Percentiles rank a stretch among this genome's conserved stretches.
Conservation (phyloP, 169 alveolate genomes). For the Cryptosporidium muris region DNA sequence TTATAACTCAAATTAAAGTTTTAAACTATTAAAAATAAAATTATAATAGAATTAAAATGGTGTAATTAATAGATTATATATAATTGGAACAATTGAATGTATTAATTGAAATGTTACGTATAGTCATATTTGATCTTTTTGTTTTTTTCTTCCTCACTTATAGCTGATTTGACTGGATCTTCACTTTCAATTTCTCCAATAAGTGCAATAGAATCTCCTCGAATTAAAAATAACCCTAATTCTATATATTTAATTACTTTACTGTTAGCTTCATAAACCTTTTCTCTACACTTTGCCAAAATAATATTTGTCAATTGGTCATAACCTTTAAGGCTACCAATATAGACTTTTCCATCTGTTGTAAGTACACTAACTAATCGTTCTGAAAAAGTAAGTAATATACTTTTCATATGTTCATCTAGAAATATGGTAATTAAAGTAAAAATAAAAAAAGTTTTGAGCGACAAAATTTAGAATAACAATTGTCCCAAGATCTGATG, state of each 20-base stretch:
- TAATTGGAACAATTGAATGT: too few relatives aligned
- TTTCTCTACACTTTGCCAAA: conserved; percentile 83
- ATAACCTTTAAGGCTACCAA: conserved; percentile 87
- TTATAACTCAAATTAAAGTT: too few relatives aligned
- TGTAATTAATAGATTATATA: too few relatives aligned
- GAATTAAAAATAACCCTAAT: conserved; percentile 25
- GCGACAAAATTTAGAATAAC: too few relatives aligned
- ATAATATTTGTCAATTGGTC: conserved; percentile 89
- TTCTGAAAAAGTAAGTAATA: conserved; percentile 9
- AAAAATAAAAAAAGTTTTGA: background rate
- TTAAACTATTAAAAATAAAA: too few relatives aligned
- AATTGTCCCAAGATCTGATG: too few relatives aligned
- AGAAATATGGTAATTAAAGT: background rate
- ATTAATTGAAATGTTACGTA: too few relatives aligned
- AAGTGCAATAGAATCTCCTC: conserved; percentile 61
- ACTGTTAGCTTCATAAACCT: conserved; percentile 76
- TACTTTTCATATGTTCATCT: background rate
- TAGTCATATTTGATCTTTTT: background rate
- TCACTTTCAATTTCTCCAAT: conserved; percentile 27
- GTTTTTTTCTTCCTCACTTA: background rate
- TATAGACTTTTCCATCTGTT: conserved; percentile 86
- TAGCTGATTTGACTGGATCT: background rate
- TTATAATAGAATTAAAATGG: too few relatives aligned
- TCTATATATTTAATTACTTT: conserved; percentile 6
- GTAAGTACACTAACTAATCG: conserved; percentile 73